Base-by-base conservation (phyloP, 2,329 filamentous ascomycete species). In the Myrmaecium sp. region DNA sequence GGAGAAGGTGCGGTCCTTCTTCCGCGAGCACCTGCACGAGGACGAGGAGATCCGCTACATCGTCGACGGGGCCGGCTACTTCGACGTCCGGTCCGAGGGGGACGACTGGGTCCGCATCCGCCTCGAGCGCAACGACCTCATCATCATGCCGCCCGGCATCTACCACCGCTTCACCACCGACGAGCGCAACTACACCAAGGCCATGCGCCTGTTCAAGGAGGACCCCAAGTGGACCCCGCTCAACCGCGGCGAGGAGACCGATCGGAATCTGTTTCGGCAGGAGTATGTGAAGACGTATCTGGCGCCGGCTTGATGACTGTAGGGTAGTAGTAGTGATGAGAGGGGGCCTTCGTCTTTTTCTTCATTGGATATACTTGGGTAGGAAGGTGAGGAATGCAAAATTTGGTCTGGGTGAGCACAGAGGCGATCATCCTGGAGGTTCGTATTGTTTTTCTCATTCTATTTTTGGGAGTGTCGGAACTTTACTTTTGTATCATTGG, bases 21-120 rank as follows among this genome's bases (percentile, higher is more conserved):
- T 95, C 60, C 52, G 78, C 42, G 89, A 98, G 63, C 89, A 98
- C 52, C 54, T 98, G 42, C 89, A 98, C 49, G 89, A 98, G 59
- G 89, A 98, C 41, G 89, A 98, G 58, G 89, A 98, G 64, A 98
- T 98, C 38, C 66, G 89, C 25, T 98, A 94, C 46, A 84, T 98
- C 38, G 64, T 82, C 17, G 84, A 76, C 33, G 89, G 89, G 0
- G 67, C 69, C 29, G 89, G 89, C 1, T 98, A 78, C 52, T 98
- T 98, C 48, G 89, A 98, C 54, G 84, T 98, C 3, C 64, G 89
- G 25, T 75, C 71, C 44, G 62, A 77, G 51, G 69, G 67, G 12
- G 86, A 95, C 45, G 71, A 78, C 37, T 98, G 89, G 89, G 70
- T 98, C 31, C 64, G 89, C 32, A 83, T 98, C 34, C 59, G 64